These are phyloP conservation scores for Ampelocalamus luodianensis DNA, from an alignment of 176 grass and related monocot genomes.

Conservation along the genomic window DNA sequence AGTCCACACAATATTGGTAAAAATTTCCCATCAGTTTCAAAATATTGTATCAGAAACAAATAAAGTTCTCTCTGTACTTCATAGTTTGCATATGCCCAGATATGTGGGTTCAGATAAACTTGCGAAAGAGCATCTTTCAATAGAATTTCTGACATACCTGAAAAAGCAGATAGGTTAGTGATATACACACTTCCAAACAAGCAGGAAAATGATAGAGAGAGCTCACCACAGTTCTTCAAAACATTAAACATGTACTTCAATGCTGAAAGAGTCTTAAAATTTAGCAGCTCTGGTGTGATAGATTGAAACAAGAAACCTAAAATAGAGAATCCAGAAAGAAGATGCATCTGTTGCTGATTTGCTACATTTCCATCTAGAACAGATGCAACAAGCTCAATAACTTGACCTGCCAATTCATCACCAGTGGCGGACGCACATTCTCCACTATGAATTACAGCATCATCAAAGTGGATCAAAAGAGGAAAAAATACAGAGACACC, in stretches of 20 bases:
- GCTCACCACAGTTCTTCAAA: constrained; percentile 69
- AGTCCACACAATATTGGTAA: constrained; percentile 78
- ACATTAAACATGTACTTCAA: constrained; percentile 90
- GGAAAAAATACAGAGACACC: constrained; percentile 98
- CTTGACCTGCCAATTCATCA: constrained; percentile 75
- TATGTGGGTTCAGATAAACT: constrained; percentile 94
- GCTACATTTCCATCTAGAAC: constrained; percentile 93
- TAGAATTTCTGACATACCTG: constrained; percentile 85
- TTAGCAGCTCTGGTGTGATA: constrained; percentile 70
- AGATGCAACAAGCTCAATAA: constrained; percentile 96
- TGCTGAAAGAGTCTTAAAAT: constrained; percentile 78
- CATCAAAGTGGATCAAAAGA: constrained; percentile 89
- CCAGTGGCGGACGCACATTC: constrained; percentile 30
- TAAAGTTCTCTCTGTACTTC: constrained; percentile 90
- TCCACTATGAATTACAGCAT: constrained; percentile 56
- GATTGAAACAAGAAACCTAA: constrained; percentile 93
- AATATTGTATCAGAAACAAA: constrained; percentile 91
- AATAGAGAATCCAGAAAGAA: constrained; percentile 95
- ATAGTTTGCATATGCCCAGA: constrained; percentile 81
- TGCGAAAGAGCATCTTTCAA: constrained; percentile 84
- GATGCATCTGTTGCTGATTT: constrained; percentile 99
- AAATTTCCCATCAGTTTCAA: constrained; percentile 68
- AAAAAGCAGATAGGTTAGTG: constrained; percentile 41
- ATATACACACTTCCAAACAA: constrained; percentile 47
- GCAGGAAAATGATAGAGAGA: constrained; percentile 37